Evolutionary conservation across 441 rosid species (phyloP).

Genomic region (Rhodomyrtus psidioides): DNA sequence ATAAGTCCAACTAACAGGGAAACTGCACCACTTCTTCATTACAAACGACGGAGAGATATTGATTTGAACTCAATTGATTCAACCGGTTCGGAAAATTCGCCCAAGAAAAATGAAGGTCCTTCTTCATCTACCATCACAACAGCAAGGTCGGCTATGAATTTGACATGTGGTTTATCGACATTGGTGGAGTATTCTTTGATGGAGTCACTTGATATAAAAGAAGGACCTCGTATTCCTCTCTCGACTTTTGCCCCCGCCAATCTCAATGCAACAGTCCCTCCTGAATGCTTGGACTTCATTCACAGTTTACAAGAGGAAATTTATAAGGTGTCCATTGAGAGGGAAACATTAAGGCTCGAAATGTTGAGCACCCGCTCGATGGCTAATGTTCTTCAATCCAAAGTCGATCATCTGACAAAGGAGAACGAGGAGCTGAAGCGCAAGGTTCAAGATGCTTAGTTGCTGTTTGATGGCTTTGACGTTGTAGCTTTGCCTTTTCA

Average conservation of each 20-base stretch:
- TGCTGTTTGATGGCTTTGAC: background rate
- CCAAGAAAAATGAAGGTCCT: conserved; percentile 46
- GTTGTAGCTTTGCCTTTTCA: background rate
- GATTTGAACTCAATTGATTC: conserved; percentile 37
- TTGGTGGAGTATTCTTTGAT: conserved; percentile 65
- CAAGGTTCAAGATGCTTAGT: background rate
- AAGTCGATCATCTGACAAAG: conserved; percentile 43
- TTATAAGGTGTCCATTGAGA: conserved; percentile 58
- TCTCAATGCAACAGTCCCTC: conserved; percentile 31
- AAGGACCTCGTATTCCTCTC: conserved; percentile 16
- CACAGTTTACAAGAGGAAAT: conserved; percentile 60
- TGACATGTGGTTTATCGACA: conserved; percentile 47
- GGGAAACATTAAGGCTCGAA: conserved; percentile 70
- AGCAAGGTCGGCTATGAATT: conserved; percentile 43
- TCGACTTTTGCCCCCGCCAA: conserved; percentile 21
- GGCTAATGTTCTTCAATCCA: conserved; percentile 71
- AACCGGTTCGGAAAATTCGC: conserved; percentile 45
- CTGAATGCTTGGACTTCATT: conserved; percentile 41
- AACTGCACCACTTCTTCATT: conserved; percentile 57
- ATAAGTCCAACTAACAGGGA: conserved; percentile 48
- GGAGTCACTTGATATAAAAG: conserved; percentile 47
- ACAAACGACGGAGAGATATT: conserved; percentile 61
- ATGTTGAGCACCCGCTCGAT: conserved; percentile 77
- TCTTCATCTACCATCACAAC: conserved; percentile 69
- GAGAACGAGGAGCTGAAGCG: conserved; percentile 75